Percentiles rank a stretch among this genome's conserved stretches.
These are phyloP conservation scores for Nicotiana undulata DNA, from an alignment of 257 asterid genomes.

Conservation along the genomic window DNA sequence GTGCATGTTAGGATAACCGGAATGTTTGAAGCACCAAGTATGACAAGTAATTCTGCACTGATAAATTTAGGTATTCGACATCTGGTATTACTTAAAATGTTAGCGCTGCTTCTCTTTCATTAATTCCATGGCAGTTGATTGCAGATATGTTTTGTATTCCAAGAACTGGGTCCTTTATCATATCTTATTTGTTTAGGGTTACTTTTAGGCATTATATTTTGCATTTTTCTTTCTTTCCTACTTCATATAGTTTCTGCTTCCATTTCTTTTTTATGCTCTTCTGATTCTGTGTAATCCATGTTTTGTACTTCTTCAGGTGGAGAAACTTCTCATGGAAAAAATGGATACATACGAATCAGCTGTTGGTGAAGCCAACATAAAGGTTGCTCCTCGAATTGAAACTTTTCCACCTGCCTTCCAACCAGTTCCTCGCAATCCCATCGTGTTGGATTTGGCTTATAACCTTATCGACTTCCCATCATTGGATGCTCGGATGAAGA, in stretches of 20 bases:
- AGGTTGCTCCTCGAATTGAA: constrained; percentile 33
- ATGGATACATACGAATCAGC: constrained; percentile 73
- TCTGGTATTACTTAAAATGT: neutral
- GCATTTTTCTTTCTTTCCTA: neutral
- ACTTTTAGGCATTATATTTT: neutral
- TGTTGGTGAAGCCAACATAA: constrained; percentile 61
- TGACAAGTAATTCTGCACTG: neutral
- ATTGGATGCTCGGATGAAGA: constrained; percentile 79
- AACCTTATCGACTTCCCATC: constrained; percentile 73
- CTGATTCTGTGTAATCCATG: neutral
- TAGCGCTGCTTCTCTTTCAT: neutral
- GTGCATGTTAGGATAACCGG: neutral
- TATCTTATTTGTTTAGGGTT: neutral
- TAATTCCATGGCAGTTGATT: neutral
- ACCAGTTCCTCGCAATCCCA: constrained; percentile 50
- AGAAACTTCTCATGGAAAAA: constrained; percentile 65
- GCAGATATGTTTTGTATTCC: neutral
- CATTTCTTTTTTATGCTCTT: neutral
- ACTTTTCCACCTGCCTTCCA: constrained; percentile 56
- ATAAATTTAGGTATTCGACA: neutral
- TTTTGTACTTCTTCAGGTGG: constrained; percentile 35
- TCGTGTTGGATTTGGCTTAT: constrained; percentile 59
- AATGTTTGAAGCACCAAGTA: no score
- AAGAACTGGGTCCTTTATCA: neutral
- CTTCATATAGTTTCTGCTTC: neutral